Evolutionary conservation across 2,329 filamentous ascomycete species (phyloP).

Genomic region (Penicillium sp.): DNA sequence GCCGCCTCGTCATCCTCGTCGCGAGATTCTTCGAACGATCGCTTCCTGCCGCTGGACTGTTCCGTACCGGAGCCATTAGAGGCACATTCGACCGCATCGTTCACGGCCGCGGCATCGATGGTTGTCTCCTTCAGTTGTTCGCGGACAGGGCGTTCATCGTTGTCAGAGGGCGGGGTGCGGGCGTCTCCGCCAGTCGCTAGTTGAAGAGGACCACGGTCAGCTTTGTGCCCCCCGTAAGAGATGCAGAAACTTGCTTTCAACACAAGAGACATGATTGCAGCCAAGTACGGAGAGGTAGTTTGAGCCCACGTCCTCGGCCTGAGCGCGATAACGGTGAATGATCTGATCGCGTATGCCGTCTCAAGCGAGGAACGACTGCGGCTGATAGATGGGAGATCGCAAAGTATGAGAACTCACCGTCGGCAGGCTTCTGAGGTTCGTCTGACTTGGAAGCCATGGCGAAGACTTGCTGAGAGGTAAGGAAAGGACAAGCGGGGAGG

Average conservation of each 20-base stretch:
- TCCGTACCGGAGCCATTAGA: conserved; percentile 13
- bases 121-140: conserved; percentile 58
- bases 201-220: conserved; percentile 7
- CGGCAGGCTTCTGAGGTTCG: conserved; percentile 9
- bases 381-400: too few relatives aligned
- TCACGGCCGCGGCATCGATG: conserved; percentile 43
- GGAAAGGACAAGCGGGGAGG: conserved; percentile 2
- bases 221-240: conserved; percentile 1
- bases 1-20: conserved; percentile 24
- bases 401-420: not conserved
- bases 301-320: too few relatives aligned
- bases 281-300: too few relatives aligned
- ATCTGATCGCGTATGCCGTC: too few relatives aligned
- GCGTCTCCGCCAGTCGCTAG: conserved; percentile 20
- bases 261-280: too few relatives aligned
- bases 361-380: too few relatives aligned
- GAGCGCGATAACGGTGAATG: too few relatives aligned
- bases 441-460: conserved; percentile 12
- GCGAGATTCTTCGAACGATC: conserved; percentile 30
- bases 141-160: conserved; percentile 50
- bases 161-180: conserved; percentile 30
- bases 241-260: not conserved
- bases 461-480: conserved; percentile 2
- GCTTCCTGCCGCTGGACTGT: conserved; percentile 27
- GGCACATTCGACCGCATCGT: conserved; percentile 4